Evolutionary conservation across 805 yeast genomes (phyloP), one percentile per base, ranked within the genome.

Genomic region (Saccharomycopsis vini): DNA sequence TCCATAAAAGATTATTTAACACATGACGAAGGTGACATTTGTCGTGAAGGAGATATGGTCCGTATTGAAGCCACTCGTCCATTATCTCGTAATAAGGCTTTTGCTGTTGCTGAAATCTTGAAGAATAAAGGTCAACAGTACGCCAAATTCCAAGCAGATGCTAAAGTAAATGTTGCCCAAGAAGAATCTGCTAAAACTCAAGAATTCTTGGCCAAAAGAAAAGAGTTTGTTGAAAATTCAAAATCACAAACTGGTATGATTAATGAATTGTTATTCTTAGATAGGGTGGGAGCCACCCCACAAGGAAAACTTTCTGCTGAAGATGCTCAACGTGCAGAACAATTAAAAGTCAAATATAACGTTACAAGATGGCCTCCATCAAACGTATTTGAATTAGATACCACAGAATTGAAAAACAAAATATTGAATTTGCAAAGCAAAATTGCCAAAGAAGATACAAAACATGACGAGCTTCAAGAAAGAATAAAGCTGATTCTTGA

Each of bases 11-110:
- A 86, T 57, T 88, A 76, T 61, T 66, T 90, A 47, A 97, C 88
- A 15, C 98, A 90, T 62, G 98, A 90, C 61, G 96, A 90, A 66
- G 87, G 85, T 23, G 80, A 85, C 57, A 72, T 87, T 42, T 85
- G 96, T 54, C 81, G 88, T 59, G 95, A 88, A 61, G 98, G 98
- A 36, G 98, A 90, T 66, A 69, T 90, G 50, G 97, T 92, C 13
- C 77, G 97, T 62, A 86, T 90, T 46, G 95, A 90, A 62, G 75
- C 86, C 29, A 81, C 88, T 30, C 81, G 95, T 51, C 95, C 95
- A 34, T 63, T 88, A 34, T 80, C 95, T 15, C 75, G 89, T 15
- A 71, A 80, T 47, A 90, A 90, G 63, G 76, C 73, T 49, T 90
- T 90, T 67, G 88, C 97, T 7, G 78, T 90, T 47, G 95, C 97